Evolutionary conservation across 2,329 filamentous ascomycete genomes (phyloP).

Genomic region (Cladosporium sp.): DNA sequence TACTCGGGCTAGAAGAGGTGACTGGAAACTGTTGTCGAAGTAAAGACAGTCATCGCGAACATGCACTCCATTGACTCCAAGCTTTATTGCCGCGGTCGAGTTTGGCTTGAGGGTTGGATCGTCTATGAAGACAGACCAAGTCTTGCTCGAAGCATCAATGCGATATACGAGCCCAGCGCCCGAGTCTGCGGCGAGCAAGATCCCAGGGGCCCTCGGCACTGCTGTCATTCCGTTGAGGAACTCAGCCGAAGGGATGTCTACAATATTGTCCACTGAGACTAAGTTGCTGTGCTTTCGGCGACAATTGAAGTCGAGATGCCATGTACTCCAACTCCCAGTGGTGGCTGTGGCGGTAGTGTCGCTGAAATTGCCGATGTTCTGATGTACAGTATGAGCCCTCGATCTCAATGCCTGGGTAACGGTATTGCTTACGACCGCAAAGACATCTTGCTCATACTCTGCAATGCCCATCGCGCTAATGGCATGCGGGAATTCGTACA

Average conservation of each 20-base stretch:
- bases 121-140: conserved; percentile 19
- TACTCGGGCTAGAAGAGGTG: conserved; percentile 19
- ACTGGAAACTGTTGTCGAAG: conserved; percentile 22
- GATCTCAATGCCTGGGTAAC: no score
- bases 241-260: conserved; percentile 14
- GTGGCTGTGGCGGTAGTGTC: neutral
- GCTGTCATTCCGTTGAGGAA: conserved; percentile 23
- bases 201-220: conserved; percentile 1
- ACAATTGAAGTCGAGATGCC: conserved; percentile 16
- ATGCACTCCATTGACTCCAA: conserved; percentile 25
- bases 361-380: conserved; percentile 21
- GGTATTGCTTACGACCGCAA: conserved; percentile 10
- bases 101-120: conserved; percentile 25
- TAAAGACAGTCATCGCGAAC: conserved; percentile 19
- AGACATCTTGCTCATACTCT: conserved; percentile 22
- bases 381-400: neutral
- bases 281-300: neutral
- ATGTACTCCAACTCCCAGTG: conserved; percentile 20
- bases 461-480: conserved; percentile 20
- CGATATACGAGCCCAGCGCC: conserved; percentile 20
- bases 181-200: conserved; percentile 21
- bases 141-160: conserved; percentile 17
- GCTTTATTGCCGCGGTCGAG: conserved; percentile 3
- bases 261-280: conserved; percentile 13
- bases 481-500: conserved; percentile 21